Conservation (phyloP, 1,284 basidiomycete species). For the Mycena citricolor region DNA sequence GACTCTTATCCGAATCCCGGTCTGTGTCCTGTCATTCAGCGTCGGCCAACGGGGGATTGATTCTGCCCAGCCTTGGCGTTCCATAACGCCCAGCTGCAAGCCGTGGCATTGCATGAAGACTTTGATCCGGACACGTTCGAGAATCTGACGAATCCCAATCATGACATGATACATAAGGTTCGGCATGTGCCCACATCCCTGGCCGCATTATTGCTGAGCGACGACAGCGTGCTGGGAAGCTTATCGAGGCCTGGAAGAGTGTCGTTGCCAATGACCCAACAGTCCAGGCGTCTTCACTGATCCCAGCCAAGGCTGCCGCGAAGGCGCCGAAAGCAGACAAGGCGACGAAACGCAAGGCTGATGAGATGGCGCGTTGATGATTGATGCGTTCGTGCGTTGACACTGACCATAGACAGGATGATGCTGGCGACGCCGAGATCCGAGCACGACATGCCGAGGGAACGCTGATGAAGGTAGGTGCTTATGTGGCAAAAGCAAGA, state of each 20-base stretch:
- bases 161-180: constrained; percentile 80
- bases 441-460: constrained; percentile 61
- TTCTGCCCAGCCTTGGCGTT: constrained; percentile 63
- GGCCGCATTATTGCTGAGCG: constrained; percentile 10
- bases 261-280: constrained; percentile 66
- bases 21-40: constrained; percentile 37
- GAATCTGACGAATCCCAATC: constrained; percentile 80
- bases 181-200: constrained; percentile 16
- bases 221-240: constrained; percentile 66
- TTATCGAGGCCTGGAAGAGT: constrained; percentile 77
- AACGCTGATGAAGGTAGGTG: constrained; percentile 56
- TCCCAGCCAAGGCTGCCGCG: no score
- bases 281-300: constrained; percentile 46
- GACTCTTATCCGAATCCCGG: constrained; percentile 93
- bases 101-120: constrained; percentile 88
- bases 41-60: constrained; percentile 2
- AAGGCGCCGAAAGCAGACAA: no score
- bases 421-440: constrained; percentile 67
- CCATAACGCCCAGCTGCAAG: constrained; percentile 89
- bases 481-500: constrained; percentile 14
- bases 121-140: constrained; percentile 74
- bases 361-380: background rate
- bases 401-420: constrained; percentile 38
- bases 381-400: constrained; percentile 10
- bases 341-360: constrained; percentile 65